These are phyloP conservation scores for Entomophthora muscae DNA, from an alignment of 371 early-diverging fungal species.

Conservation along the genomic window DNA sequence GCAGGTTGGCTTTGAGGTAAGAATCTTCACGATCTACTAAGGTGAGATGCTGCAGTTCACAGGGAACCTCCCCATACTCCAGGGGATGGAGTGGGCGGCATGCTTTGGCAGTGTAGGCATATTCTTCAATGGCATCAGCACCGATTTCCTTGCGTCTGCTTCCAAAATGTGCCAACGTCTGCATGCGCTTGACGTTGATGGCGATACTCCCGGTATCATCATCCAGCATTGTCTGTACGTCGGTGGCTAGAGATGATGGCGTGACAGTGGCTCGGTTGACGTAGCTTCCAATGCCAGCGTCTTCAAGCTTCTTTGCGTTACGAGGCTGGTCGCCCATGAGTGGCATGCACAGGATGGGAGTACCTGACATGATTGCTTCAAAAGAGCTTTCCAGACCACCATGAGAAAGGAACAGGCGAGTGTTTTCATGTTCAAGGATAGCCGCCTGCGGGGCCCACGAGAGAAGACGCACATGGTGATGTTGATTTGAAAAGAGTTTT, in stretches of 20 bases:
- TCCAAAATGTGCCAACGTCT: neutral
- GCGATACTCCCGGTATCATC: neutral
- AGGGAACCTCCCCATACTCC: too few species aligned
- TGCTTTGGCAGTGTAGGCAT: neutral
- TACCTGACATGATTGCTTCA: constrained; percentile 4
- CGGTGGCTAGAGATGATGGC: neutral
- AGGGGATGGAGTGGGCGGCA: neutral
- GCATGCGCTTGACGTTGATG: neutral
- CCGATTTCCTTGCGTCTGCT: neutral
- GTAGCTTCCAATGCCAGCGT: neutral
- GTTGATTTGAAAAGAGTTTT: neutral
- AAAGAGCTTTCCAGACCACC: constrained; percentile 5
- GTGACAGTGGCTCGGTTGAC: neutral
- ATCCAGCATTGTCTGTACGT: neutral
- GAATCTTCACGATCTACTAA: too few species aligned
- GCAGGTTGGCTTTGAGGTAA: too few species aligned
- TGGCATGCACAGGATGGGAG: constrained; percentile 8
- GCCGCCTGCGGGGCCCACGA: constrained; percentile 9
- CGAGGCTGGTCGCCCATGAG: constrained; percentile 6
- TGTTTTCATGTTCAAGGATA: too few species aligned
- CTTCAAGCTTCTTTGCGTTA: constrained; percentile 1
- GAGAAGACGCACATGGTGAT: constrained; percentile 4
- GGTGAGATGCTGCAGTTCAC: too few species aligned
- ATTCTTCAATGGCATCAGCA: neutral
- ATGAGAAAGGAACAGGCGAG: too few species aligned